These are phyloP conservation scores for Zygosaccharomyces pseudorouxii DNA, from an alignment of 805 yeast genomes.

Conservation along the genomic window DNA sequence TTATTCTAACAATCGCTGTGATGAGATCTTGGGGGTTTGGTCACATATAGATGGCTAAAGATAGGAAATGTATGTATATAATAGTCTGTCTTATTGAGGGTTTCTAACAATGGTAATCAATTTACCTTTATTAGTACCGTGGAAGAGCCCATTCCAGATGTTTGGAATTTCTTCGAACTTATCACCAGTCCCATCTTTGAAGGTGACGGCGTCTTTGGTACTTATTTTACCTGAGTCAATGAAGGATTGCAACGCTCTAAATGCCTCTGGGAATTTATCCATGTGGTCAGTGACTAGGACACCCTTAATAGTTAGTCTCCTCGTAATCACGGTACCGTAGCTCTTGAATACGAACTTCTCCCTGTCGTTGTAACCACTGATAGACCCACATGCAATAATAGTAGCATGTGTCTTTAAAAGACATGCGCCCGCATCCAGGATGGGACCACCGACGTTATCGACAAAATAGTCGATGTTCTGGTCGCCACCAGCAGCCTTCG, in stretches of 20 bases:
- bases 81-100: too few species aligned
- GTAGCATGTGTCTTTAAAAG: conserved; percentile 39
- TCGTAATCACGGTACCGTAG: conserved; percentile 44
- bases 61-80: too few species aligned
- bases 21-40: too few species aligned
- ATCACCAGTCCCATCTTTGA: conserved; percentile 40
- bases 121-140: conserved; percentile 47
- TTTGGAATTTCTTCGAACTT: conserved; percentile 43
- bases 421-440: conserved; percentile 42
- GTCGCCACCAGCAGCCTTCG: conserved; percentile 41
- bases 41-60: too few species aligned
- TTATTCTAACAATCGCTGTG: too few species aligned
- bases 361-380: conserved; percentile 51
- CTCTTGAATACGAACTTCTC: conserved; percentile 37
- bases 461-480: conserved; percentile 50
- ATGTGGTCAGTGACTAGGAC: conserved; percentile 46
- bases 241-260: conserved; percentile 35
- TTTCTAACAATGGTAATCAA: conserved; percentile 43
- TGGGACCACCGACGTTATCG: conserved; percentile 63
- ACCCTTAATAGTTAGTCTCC: conserved; percentile 50
- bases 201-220: conserved; percentile 37
- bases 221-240: conserved; percentile 42
- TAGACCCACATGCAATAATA: conserved; percentile 60
- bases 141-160: conserved; percentile 45
- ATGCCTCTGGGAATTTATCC: conserved; percentile 38